phyloP scores from a whole-genome alignment of 192 early-diverging fungal species.

The Backusella tarrabulga region DNA sequence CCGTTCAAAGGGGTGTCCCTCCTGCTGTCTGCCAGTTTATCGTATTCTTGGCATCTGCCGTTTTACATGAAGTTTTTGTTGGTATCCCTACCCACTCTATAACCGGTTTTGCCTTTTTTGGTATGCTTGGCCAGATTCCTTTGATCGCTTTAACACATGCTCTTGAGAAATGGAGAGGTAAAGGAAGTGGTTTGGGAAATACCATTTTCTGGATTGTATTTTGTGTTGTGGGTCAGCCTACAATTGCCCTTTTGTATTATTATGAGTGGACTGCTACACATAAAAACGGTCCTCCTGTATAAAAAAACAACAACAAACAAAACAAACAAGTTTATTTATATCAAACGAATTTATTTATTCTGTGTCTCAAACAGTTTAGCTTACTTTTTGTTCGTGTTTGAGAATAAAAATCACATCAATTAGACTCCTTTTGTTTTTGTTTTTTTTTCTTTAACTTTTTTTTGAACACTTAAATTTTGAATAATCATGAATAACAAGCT shows the following conservation, averaged over 20 bases:
- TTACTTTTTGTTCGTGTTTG: neutral
- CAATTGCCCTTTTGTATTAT: constrained; percentile 71
- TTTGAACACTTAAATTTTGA: neutral
- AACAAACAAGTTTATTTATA: neutral
- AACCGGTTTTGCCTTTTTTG: constrained; percentile 79
- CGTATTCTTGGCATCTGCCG: constrained; percentile 81
- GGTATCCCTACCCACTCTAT: constrained; percentile 82
- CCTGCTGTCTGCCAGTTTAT: constrained; percentile 56
- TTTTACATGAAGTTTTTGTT: constrained; percentile 85
- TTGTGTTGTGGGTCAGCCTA: constrained; percentile 78
- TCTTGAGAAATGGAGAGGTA: constrained; percentile 66
- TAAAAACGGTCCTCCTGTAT: constrained; percentile 2
- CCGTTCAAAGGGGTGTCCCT: constrained; percentile 62
- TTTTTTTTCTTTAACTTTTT: neutral
- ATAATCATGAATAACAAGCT: neutral
- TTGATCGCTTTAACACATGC: constrained; percentile 68
- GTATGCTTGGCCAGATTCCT: constrained; percentile 79
- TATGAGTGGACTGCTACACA: constrained; percentile 57
- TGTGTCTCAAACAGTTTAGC: neutral
- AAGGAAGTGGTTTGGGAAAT: constrained; percentile 69
- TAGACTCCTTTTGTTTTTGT: neutral
- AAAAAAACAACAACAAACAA: neutral
- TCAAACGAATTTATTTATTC: constrained; percentile 7
- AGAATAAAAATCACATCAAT: neutral
- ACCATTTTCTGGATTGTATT: constrained; percentile 81